These are phyloP conservation scores for Myriangium duriaei DNA, from an alignment of 2,329 filamentous ascomycete species.

Conservation along the genomic window DNA sequence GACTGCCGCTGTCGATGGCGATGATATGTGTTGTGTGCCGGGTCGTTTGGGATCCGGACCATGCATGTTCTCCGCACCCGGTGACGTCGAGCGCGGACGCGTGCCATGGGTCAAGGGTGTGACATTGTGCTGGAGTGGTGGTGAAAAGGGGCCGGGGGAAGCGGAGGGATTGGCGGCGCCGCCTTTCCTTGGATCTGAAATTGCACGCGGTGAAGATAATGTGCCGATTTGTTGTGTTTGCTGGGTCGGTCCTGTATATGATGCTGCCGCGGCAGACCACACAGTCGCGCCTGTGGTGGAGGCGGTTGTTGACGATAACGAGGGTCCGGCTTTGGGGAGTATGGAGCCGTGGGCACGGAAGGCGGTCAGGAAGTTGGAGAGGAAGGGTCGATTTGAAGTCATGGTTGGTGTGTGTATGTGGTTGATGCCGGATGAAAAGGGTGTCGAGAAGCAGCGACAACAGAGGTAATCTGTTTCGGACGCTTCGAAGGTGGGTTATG, in stretches of 20 bases:
- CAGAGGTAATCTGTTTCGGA: no score
- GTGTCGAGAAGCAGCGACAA: no score
- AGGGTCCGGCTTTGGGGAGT: conserved; percentile 42
- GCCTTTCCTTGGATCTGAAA: conserved; percentile 34
- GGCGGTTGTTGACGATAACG: conserved; percentile 27
- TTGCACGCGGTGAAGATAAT: conserved; percentile 21
- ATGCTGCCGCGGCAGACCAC: conserved; percentile 17
- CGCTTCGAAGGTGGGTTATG: no score
- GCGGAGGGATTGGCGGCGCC: conserved; percentile 16
- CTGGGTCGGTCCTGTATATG: conserved; percentile 18
- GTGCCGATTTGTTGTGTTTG: conserved; percentile 12
- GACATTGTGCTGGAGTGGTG: conserved; percentile 25
- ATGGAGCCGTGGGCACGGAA: conserved; percentile 50
- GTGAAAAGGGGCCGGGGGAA: conserved; percentile 27
- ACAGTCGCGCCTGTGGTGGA: conserved; percentile 26
- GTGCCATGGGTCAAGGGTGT: conserved; percentile 24
- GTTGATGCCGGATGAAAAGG: not conserved
- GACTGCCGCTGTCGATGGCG: conserved; percentile 4
- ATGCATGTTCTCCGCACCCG: conserved; percentile 5
- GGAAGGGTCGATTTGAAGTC: conserved; percentile 54
- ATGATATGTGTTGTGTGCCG: conserved; percentile 1
- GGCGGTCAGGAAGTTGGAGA: conserved; percentile 54
- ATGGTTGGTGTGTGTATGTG: conserved; percentile 29
- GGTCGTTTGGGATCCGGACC: not conserved
- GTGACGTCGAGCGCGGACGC: conserved; percentile 21